phyloP scores from a whole-genome alignment of 768 basidiomycete species.

The Mrakia hoshinonis region DNA sequence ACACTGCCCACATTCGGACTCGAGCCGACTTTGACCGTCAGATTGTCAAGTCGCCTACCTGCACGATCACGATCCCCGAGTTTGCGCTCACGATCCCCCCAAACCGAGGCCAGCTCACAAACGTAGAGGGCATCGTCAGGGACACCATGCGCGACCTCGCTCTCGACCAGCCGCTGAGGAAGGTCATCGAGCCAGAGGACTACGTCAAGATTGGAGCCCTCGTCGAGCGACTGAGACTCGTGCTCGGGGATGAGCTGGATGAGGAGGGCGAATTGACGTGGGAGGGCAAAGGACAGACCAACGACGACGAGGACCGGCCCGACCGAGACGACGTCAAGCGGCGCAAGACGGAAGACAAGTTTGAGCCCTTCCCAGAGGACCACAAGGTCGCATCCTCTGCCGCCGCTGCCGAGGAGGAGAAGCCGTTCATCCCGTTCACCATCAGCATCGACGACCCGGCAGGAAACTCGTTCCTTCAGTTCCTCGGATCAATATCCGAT shows the following conservation, averaged over 20 bases:
- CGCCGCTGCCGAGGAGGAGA: slow-evolving; percentile 7
- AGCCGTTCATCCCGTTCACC: slow-evolving; percentile 64
- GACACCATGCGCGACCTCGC: slow-evolving; percentile 72
- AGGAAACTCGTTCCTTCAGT: slow-evolving; percentile 95
- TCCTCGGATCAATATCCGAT: slow-evolving; percentile 73
- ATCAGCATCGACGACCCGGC: slow-evolving; percentile 82
- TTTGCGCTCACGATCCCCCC: slow-evolving; percentile 83
- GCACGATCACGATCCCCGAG: slow-evolving; percentile 76
- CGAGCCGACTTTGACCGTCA: slow-evolving; percentile 81
- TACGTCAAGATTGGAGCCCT: slow-evolving; percentile 67
- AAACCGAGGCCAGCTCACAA: slow-evolving; percentile 84
- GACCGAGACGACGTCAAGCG: slow-evolving; percentile 35
- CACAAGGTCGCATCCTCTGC: neutral
- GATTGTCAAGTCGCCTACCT: slow-evolving; percentile 76
- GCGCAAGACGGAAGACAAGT: slow-evolving; percentile 19
- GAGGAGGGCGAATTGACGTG: slow-evolving; percentile 39
- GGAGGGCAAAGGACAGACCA: slow-evolving; percentile 37
- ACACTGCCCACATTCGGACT: slow-evolving; percentile 67
- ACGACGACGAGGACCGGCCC: slow-evolving; percentile 41
- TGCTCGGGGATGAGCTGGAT: slow-evolving; percentile 34
- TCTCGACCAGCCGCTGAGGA: slow-evolving; percentile 70
- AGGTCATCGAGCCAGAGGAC: slow-evolving; percentile 57
- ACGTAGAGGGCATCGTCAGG: slow-evolving; percentile 81
- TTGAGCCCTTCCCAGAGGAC: slow-evolving; percentile 11
- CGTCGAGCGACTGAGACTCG: slow-evolving; percentile 47